Evolutionary conservation across 768 basidiomycete species (phyloP), one percentile per base, ranked within the genome.

Genomic region (Pilatotrama ljubarskyi): DNA sequence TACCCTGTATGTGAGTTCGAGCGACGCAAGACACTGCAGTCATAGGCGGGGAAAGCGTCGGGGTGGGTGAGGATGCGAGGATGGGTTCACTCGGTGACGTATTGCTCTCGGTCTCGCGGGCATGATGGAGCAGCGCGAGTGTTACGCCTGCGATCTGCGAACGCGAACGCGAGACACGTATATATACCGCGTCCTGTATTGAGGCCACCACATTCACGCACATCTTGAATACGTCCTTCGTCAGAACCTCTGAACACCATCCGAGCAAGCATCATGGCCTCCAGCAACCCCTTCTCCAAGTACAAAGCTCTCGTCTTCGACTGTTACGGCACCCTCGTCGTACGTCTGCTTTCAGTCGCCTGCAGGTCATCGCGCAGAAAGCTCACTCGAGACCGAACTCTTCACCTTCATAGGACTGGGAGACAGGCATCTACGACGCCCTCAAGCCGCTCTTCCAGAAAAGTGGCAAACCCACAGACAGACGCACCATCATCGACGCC

Each of bases 321-420:
- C 64, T 86, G 88, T 60, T 91, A 91, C 62, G 90, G 86, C 3
- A 92, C 90, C 0, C 82, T 91, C 50, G 74, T 83, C 43, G 85
- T 84, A 70, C 51, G 77, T 70, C 17, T 13, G 9, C 46, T 3
- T 25, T 8, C 29, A 18, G 25, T 8, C 17, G 25, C 29, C 25
- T 57, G 14, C 24, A 40, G 13, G 26, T 29, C 17, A 4, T n/a
- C n/a, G n/a, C 40, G 50, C 49, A 25, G 14, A 47, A 22, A 26
- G 10, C n/a, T 5, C 20, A 26, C 32, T 51, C 29, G 7, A 36
- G 15, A 4, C 10, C 29, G 10, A 32, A 5, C 37, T 55, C 29
- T 25, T 15, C 29, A 17, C n/a, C 13, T n/a, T 32, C 29, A 10
- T 48, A 86, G 80, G 86, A 92, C 70, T 91, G 90, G 90, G 89